Base-by-base conservation (phyloP, 2,329 filamentous ascomycete species). In the Magnaporthiopsis incrustans region DNA sequence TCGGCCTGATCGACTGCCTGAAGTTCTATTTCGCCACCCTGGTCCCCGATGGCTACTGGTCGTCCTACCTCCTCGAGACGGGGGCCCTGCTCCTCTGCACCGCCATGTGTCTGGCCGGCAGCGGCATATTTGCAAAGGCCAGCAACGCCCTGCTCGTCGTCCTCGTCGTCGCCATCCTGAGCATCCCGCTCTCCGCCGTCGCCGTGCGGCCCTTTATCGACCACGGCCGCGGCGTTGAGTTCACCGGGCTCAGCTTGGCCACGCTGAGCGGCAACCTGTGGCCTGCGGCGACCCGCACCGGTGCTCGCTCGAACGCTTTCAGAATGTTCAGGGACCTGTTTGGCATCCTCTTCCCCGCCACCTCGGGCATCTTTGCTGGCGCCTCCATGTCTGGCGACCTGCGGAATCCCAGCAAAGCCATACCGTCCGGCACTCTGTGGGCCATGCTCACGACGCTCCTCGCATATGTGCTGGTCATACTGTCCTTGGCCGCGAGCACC, bases 311-410 rank as follows among this genome's bases (percentile, higher is more conserved):
- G 18, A 85, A 83, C 65, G 82, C 87, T 61, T 83, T 87, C 65
- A 86, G 88, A 67, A 93, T 82, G 18, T 96, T 92, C 68, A 89
- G 92, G 66, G 86, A 91, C 68, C 78, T 96, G 11, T 96, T 96
- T 76, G 92, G 91, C 2, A 92, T 96, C 67, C 77, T 96, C 1
- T 96, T 95, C 69, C 91, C 91, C 50, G 85, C 86, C 3, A 88
- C 85, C 2, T 84, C 85, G 6, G 82, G 83, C 30, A 86, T 85
- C 67, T 84, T 85, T 73, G 82, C 86, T 65, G 92, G 92, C 25
- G 92, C 92, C 8, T 94, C 90, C 69, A 96, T 96, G 92, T 96
- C 91, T 10, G 92, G 92, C 25, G 91, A 96, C 72, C 76, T 96
- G 61, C 89, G 85, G 67, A 88, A 92, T 67, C 92, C 92, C 0